Percentiles rank a stretch among this genome's conserved stretches.
These are phyloP conservation scores for Deinandra increscens DNA, from an alignment of 129 eudicot species.

Conservation along the genomic window DNA sequence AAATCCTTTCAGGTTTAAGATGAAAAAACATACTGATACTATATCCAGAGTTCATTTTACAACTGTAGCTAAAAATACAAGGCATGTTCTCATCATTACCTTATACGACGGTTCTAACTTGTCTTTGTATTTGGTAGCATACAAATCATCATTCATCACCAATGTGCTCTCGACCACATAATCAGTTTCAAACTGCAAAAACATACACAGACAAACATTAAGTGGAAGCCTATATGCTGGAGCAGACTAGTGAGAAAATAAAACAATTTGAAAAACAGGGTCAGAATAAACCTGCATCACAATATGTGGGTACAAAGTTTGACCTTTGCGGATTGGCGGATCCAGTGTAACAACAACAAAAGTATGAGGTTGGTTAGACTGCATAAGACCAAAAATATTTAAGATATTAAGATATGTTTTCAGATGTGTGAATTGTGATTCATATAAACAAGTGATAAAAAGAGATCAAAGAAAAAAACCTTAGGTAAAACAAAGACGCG, in stretches of 20 bases:
- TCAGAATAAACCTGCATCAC: conserved; percentile 73
- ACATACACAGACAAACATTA: conserved; percentile 1
- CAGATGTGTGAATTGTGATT: neutral
- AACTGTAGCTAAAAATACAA: neutral
- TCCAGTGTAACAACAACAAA: conserved; percentile 91
- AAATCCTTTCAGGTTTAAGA: neutral
- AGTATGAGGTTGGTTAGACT: conserved; percentile 95
- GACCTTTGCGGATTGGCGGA: conserved; percentile 96
- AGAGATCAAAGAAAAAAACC: conserved; percentile 38
- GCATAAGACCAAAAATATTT: conserved; percentile 28
- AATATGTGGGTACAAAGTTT: conserved; percentile 94
- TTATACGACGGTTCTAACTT: conserved; percentile 71
- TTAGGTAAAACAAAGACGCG: conserved; percentile 87
- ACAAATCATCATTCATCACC: conserved; percentile 63
- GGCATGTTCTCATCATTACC: conserved; percentile 41
- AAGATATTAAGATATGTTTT: neutral
- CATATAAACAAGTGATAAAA: neutral
- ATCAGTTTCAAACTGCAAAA: conserved; percentile 55
- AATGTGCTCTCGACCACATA: conserved; percentile 68
- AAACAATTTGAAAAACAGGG: neutral
- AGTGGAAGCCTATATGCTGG: neutral
- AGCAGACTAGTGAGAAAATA: neutral
- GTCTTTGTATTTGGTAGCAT: conserved; percentile 71
- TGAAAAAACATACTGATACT: neutral
- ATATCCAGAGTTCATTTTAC: conserved; percentile 1